These are phyloP conservation scores for Candida arabinofermentans DNA, from an alignment of 805 yeast species.

Conservation along the genomic window DNA sequence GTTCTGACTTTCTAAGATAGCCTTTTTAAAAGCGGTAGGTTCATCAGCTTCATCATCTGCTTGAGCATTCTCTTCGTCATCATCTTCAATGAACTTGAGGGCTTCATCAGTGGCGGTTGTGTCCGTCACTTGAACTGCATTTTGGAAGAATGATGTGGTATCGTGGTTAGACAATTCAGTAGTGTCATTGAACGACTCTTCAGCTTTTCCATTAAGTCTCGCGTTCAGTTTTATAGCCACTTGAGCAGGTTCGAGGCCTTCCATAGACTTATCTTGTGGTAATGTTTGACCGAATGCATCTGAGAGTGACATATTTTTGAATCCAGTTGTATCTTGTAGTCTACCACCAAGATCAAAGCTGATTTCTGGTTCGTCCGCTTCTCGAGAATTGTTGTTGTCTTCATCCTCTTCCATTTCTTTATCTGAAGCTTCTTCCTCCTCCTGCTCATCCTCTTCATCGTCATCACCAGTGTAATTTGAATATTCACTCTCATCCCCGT, in stretches of 20 bases:
- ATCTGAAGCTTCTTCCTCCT: constrained; percentile 7
- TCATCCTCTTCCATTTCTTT: constrained; percentile 23
- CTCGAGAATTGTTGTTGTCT: constrained; percentile 17
- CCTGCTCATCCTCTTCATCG: constrained; percentile 12
- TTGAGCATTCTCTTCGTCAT: constrained; percentile 13
- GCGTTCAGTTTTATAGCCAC: constrained; percentile 18
- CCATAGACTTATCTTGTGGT: constrained; percentile 18
- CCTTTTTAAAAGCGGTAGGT: constrained; percentile 1
- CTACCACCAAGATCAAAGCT: constrained; percentile 13
- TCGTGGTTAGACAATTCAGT: constrained; percentile 14
- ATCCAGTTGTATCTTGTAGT: neutral
- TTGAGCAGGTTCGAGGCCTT: constrained; percentile 16
- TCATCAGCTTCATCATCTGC: constrained; percentile 23
- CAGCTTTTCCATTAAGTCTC: constrained; percentile 5
- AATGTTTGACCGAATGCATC: constrained; percentile 22
- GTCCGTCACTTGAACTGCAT: neutral
- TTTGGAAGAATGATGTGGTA: neutral
- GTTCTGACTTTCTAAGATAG: constrained; percentile 26
- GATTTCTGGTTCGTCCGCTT: constrained; percentile 7
- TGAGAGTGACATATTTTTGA: constrained; percentile 23
- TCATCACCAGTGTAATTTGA: constrained; percentile 25
- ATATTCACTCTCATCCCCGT: constrained; percentile 29
- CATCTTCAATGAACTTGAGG: constrained; percentile 10
- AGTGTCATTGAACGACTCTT: constrained; percentile 11
- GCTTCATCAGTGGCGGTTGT: neutral